A percentile compares a stretch with the other conserved stretches of the same genome.
Conservation (phyloP, 257 asterid genomes). For the Voacanga thouarsii region DNA sequence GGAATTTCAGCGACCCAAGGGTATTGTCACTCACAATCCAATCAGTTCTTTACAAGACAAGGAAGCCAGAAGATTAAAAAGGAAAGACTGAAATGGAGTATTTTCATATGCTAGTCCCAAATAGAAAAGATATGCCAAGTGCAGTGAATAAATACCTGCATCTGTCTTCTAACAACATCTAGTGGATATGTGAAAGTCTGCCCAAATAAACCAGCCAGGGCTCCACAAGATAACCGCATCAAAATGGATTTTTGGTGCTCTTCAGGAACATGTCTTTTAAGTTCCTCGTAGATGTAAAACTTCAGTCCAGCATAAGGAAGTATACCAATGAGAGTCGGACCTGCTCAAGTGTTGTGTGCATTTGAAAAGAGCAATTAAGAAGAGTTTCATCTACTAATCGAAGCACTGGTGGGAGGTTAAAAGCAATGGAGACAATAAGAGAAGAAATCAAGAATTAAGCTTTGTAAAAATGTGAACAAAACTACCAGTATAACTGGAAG, state of each 20-base stretch:
- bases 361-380: background rate
- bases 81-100: background rate
- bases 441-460: background rate
- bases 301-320: conserved; percentile 96
- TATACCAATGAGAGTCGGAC: conserved; percentile 91
- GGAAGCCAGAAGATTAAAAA: background rate
- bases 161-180: conserved; percentile 94
- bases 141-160: conserved; percentile 66
- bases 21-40: background rate
- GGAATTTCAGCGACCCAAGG: background rate
- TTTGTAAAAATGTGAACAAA: background rate
- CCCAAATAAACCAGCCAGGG: conserved; percentile 91
- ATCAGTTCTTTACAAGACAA: background rate
- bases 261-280: conserved; percentile 78
- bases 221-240: conserved; percentile 91
- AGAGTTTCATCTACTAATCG: background rate
- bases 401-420: background rate
- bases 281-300: conserved; percentile 84
- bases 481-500: background rate
- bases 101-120: background rate
- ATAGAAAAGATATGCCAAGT: background rate
- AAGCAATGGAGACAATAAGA: background rate
- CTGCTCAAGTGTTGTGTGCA: conserved; percentile 31
- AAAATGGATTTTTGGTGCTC: conserved; percentile 72
- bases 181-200: conserved; percentile 94